Evolutionary conservation across 1,284 basidiomycete genomes (phyloP).

Genomic region (Pseudozyma tsukubaensis): DNA sequence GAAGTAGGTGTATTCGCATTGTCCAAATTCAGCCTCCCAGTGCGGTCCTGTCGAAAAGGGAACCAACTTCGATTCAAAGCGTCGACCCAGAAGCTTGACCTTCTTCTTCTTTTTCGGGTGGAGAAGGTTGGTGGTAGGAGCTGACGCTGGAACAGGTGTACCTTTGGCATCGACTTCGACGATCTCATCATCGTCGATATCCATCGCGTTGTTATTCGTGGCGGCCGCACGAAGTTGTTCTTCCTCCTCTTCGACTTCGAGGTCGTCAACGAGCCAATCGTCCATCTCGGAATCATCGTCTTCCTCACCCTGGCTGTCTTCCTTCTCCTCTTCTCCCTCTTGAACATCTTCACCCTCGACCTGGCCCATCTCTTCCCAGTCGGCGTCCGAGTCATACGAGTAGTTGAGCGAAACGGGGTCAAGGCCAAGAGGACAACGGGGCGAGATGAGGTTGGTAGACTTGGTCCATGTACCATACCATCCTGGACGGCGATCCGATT

Average conservation of each 20-base stretch:
- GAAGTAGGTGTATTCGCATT: conserved; percentile 56
- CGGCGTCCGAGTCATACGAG: conserved; percentile 65
- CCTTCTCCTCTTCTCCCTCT: conserved; percentile 57
- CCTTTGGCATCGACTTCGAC: conserved; percentile 51
- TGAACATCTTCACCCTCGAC: conserved; percentile 64
- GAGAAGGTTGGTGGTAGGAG: conserved; percentile 23
- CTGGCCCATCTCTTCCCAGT: conserved; percentile 65
- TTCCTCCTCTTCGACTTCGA: conserved; percentile 63
- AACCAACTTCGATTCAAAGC: conserved; percentile 65
- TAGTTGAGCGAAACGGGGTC: conserved; percentile 66
- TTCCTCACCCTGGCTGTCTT: conserved; percentile 48
- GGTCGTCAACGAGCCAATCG: conserved; percentile 67
- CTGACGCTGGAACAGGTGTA: conserved; percentile 15
- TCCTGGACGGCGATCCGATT: conserved; percentile 62
- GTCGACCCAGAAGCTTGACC: conserved; percentile 60
- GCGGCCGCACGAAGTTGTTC: conserved; percentile 20
- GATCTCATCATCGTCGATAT: conserved; percentile 42
- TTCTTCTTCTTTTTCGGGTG: conserved; percentile 65
- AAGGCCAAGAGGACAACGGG: conserved; percentile 61
- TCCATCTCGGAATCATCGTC: conserved; percentile 66
- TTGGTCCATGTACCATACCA: conserved; percentile 67
- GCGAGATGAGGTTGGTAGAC: conserved; percentile 60
- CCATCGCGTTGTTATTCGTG: conserved; percentile 5
- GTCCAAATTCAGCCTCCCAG: conserved; percentile 57
- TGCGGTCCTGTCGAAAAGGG: conserved; percentile 65